Base-by-base conservation (phyloP, 2,329 filamentous ascomycete species). In the Ceratocystis alfenasii region DNA sequence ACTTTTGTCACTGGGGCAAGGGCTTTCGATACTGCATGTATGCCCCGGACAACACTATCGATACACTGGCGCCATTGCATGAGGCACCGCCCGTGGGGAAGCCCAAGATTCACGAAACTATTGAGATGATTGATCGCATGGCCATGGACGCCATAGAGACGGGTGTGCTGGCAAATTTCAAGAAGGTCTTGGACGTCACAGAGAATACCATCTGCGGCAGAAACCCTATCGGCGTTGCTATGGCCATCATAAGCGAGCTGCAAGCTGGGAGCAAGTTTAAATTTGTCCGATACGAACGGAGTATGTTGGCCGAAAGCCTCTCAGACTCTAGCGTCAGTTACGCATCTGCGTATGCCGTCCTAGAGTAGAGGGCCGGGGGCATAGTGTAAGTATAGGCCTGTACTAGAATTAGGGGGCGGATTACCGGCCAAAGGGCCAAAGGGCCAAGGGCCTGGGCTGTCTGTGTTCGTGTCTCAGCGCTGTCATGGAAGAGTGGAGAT, bases 1-100 rank as follows among this genome's bases (percentile, higher is more conserved):
- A 99, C 74, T 99, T 99, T 74, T 96, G 93, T 69, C 94, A 99
- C 75, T 99, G 94, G 94, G 94, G 94, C 10, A 71, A 79, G 0
- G 82, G 90, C 62, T 99, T 96, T 75, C 79, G 82, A 65, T 99
- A 97, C 75, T 89, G 86, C 33, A 87, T 87, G 67, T 96, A 96
- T 74, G 81, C 68, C 68, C 81, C 68, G 65, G 79, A 69, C 72
- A 74, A 72, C 45, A 73, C 76, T 12, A 69, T 77, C 1, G 78
- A 28, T 70, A 74, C 72, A 68, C 75, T 77, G 72, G 78, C 69
- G 69, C 77, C 72, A 25, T 77, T 78, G 73, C 69, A 0, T 71
- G 70, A 0, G 45, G 30, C 25, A 12, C 55, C 50, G 12, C 30
- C 20, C 6, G 28, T 53, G 5, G 62, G 63, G 1, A 74, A 74